Evolutionary conservation across 2,329 filamentous ascomycete genomes (phyloP).

Genomic region (Colletotrichum lupini): DNA sequence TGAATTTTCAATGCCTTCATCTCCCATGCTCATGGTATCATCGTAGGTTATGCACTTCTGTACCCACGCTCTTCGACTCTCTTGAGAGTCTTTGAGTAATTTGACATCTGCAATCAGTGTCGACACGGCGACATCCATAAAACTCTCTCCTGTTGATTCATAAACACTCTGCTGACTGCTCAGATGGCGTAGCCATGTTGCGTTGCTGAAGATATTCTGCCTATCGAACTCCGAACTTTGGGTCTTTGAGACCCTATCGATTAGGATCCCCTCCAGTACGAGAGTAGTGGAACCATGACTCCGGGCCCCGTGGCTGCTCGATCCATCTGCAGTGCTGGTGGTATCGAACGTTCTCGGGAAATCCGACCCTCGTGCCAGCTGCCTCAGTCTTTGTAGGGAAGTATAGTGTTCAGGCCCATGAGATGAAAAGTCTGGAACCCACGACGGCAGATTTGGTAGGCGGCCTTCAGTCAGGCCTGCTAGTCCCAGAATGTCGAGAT

Average conservation of each 20-base stretch:
- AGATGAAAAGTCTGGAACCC: constrained; percentile 22
- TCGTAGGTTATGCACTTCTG: constrained; percentile 11
- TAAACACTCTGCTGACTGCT: neutral
- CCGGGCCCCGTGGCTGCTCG: neutral
- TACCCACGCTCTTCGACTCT: neutral
- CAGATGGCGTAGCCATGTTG: constrained; percentile 7
- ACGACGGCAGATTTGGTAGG: constrained; percentile 6
- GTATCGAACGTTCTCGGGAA: neutral
- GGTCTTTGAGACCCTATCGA: neutral
- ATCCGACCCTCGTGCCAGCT: neutral
- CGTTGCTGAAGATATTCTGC: neutral
- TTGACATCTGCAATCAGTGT: constrained; percentile 10
- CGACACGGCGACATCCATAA: neutral
- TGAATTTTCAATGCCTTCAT: neutral
- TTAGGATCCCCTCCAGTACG: neutral
- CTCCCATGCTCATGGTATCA: neutral
- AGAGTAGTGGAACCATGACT: neutral
- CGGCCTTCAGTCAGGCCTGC: constrained; percentile 2
- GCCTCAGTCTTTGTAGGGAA: constrained; percentile 10
- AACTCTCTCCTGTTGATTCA: neutral
- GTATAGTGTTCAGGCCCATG: neutral
- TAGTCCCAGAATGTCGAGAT: constrained; percentile 17
- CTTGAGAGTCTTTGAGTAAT: neutral
- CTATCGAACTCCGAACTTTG: neutral
- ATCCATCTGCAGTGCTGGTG: neutral